phyloP scores from a whole-genome alignment of 768 basidiomycete genomes.

The Leccinum sublutescens region DNA sequence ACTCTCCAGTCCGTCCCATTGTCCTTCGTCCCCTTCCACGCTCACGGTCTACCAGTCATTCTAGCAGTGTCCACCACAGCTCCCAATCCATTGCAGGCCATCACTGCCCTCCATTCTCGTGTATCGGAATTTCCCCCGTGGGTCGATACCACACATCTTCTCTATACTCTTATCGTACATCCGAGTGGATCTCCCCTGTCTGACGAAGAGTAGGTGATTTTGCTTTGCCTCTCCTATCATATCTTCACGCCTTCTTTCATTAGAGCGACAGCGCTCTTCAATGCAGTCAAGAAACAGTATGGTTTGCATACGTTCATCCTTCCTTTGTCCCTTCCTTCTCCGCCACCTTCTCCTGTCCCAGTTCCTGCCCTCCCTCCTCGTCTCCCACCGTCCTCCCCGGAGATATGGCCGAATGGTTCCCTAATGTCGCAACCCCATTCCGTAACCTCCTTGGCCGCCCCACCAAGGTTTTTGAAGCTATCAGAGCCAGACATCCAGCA shows the following conservation, averaged over 20 bases:
- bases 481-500: constrained; percentile 72
- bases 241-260: constrained; percentile 4
- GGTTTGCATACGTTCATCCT: constrained; percentile 77
- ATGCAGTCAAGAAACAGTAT: constrained; percentile 85
- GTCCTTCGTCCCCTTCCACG: constrained; percentile 9
- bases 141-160: constrained; percentile 72
- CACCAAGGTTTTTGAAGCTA: constrained; percentile 46
- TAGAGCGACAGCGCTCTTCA: constrained; percentile 77
- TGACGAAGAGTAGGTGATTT: constrained; percentile 69
- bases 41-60: constrained; percentile 53
- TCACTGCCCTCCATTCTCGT: constrained; percentile 71
- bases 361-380: constrained; percentile 66
- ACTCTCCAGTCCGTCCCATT: constrained; percentile 57
- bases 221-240: constrained; percentile 1
- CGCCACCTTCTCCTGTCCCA: constrained; percentile 64
- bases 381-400: constrained; percentile 49
- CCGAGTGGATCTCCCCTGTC: constrained; percentile 66
- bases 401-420: constrained; percentile 22
- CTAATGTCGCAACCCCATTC: background rate
- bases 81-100: constrained; percentile 76
- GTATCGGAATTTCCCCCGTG: constrained; percentile 69
- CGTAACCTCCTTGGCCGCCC: background rate
- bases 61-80: constrained; percentile 80
- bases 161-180: constrained; percentile 78
- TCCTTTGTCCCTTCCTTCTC: constrained; percentile 55